Conservation (phyloP, 768 basidiomycete genomes). For the Tricholoma bakamatsutake region DNA sequence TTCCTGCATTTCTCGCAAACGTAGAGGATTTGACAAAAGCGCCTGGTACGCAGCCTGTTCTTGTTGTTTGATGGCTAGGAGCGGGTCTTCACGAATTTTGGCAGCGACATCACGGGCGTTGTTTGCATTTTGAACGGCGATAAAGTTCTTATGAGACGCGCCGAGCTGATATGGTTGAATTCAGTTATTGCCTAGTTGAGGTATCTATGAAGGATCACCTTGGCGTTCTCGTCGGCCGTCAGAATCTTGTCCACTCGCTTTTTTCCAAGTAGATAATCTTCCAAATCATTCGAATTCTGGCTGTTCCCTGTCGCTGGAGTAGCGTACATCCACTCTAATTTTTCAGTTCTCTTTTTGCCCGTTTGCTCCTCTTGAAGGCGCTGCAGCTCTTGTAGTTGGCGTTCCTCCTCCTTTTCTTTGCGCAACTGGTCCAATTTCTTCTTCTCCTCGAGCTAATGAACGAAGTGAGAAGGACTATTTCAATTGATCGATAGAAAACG, state of each 20-base stretch:
- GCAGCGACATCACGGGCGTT: conserved; percentile 79
- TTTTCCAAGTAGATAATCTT: conserved; percentile 96
- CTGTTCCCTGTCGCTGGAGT: conserved; percentile 89
- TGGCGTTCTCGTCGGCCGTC: conserved; percentile 87
- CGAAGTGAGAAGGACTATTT: conserved; percentile 8
- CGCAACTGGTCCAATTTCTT: conserved; percentile 96
- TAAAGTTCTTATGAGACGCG: conserved; percentile 87
- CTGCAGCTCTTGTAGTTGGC: conserved; percentile 94
- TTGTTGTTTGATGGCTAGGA: conserved; percentile 97
- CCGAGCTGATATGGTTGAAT: conserved; percentile 49
- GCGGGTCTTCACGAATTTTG: conserved; percentile 94
- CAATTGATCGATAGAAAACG: conserved; percentile 23
- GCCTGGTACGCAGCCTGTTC: conserved; percentile 91
- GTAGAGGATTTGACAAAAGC: conserved; percentile 80
- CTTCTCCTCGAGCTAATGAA: conserved; percentile 85
- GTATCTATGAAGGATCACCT: conserved; percentile 36
- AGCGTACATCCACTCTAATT: conserved; percentile 99
- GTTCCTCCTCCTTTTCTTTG: conserved; percentile 97
- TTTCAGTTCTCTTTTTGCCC: conserved; percentile 90
- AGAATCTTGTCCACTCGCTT: conserved; percentile 96
- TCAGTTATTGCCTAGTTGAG: conserved; percentile 4
- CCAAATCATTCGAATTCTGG: conserved; percentile 85
- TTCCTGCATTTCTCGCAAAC: conserved; percentile 75
- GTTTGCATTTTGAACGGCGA: conserved; percentile 94
- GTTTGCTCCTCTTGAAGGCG: conserved; percentile 93